Base-by-base conservation (phyloP, 2,329 filamentous ascomycete species). In the Ampelomyces quisqualis region DNA sequence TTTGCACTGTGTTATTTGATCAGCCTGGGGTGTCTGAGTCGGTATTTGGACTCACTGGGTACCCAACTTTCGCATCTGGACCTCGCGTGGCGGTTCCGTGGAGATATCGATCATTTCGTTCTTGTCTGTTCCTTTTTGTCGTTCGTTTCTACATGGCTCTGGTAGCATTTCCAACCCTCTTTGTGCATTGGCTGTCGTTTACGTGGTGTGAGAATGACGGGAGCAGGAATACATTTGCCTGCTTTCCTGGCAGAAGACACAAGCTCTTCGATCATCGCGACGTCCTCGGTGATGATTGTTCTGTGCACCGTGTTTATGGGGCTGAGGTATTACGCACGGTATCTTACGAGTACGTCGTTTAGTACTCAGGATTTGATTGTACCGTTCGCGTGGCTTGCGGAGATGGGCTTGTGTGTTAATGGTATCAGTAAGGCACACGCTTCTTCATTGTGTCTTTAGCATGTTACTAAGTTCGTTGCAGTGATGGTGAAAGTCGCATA, bases 401-500 rank as follows among this genome's bases (percentile, higher is more conserved):
- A 55, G 33, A 19, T 58, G 5, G 53, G 51, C 6, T 17, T 60
- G 20, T 57, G 53, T 40, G 32, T 55, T 11, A 47, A 48, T 11
- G 44, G 45, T 11, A 58, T 58, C 14, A 14, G 58, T 62, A 50
- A 24, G 48, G 17, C 39, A 36, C 9, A 20, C n/a, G n/a, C 15
- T 19, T 13, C 21, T 7, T 4, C 22, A 13, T 9, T 17, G 2
- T 13, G 15, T 29, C 9, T 30, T 10, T 14, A 27, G n/a, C 26
- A 28, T 28, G 9, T 22, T 22, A 37, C 31, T 34, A 20, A 23
- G 27, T 1, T n/a, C 3, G 7, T 11, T 3, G 24, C 14, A 60
- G 57, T 51, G 3, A 61, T 60, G 55, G 57, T 60, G 10, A 34
- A 53, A 34, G 47, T 45, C 23, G 53, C 51, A 2, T 44, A 50